phyloP scores from a whole-genome alignment of 2,329 filamentous ascomycete genomes.

The Colletotrichum sp. region DNA sequence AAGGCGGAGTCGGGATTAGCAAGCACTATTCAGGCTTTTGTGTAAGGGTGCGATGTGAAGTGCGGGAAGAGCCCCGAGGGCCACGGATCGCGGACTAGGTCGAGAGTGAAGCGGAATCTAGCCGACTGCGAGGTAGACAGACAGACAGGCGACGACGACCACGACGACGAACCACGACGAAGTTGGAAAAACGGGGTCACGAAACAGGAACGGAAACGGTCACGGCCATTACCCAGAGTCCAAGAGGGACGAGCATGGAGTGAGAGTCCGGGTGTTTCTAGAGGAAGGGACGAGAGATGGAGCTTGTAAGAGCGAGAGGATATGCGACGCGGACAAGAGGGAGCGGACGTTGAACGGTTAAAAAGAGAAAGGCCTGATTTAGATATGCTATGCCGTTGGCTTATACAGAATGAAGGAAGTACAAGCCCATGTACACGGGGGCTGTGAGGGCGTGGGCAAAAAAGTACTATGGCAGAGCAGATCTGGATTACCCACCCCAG shows the following conservation, averaged over 20 bases:
- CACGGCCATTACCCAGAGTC: constrained; percentile 23
- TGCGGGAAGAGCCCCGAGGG: constrained; percentile 14
- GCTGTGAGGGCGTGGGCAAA: constrained; percentile 19
- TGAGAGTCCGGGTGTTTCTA: constrained; percentile 20
- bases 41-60: constrained; percentile 6
- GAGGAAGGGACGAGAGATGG: constrained; percentile 15
- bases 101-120: constrained; percentile 12
- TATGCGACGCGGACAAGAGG: constrained; percentile 10
- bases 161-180: background rate
- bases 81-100: constrained; percentile 5
- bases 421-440: constrained; percentile 11
- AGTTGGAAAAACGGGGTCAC: constrained; percentile 15
- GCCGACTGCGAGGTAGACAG: constrained; percentile 15
- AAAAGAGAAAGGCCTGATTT: constrained; percentile 15
- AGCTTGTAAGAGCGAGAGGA: constrained; percentile 16
- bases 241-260: constrained; percentile 21
- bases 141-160: background rate
- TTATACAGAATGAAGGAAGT: constrained; percentile 3
- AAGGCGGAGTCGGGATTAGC: constrained; percentile 17
- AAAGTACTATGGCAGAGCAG: background rate
- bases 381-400: constrained; percentile 18
- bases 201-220: constrained; percentile 22
- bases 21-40: constrained; percentile 5
- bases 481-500: background rate
- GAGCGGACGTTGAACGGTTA: constrained; percentile 21